phyloP scores from a whole-genome alignment of 371 early-diverging fungal genomes.

The Chytridium lagenaria region DNA sequence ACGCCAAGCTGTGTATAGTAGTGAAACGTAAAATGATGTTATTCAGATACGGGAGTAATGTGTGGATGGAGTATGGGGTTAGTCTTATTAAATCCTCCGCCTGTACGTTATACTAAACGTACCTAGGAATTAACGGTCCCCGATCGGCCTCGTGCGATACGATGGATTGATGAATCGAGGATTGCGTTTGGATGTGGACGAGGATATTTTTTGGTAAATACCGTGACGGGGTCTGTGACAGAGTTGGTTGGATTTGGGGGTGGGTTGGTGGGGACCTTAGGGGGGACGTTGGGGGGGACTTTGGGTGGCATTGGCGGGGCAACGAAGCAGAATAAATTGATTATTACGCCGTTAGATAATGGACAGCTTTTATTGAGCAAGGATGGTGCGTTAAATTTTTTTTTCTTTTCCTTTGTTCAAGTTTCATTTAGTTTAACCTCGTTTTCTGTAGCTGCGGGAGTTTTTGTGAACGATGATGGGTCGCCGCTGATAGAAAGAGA shows the following conservation, averaged over 20 bases:
- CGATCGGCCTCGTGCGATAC: conserved; percentile 71
- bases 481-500: conserved; percentile 69
- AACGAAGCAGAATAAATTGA: conserved; percentile 45
- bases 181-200: conserved; percentile 69
- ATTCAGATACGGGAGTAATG: conserved; percentile 30
- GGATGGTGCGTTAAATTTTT: conserved; percentile 70
- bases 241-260: conserved; percentile 39
- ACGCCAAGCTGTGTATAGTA: conserved; percentile 28
- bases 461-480: conserved; percentile 74
- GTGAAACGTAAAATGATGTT: conserved; percentile 59
- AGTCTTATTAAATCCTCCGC: conserved; percentile 58
- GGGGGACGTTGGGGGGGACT: not conserved
- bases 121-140: conserved; percentile 65
- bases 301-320: conserved; percentile 23
- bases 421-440: not conserved
- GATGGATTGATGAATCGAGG: conserved; percentile 71
- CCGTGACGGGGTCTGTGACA: conserved; percentile 58
- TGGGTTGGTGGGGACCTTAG: conserved; percentile 2
- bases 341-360: conserved; percentile 72
- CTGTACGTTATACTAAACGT: not conserved
- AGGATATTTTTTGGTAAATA: conserved; percentile 72
- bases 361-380: conserved; percentile 76
- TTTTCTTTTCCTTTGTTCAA: not conserved
- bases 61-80: conserved; percentile 20
- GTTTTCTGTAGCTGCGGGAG: conserved; percentile 62